Percentiles rank a stretch among this genome's conserved stretches.
These are phyloP conservation scores for Aleurites moluccanus DNA, from an alignment of 441 rosid species.

Conservation along the genomic window DNA sequence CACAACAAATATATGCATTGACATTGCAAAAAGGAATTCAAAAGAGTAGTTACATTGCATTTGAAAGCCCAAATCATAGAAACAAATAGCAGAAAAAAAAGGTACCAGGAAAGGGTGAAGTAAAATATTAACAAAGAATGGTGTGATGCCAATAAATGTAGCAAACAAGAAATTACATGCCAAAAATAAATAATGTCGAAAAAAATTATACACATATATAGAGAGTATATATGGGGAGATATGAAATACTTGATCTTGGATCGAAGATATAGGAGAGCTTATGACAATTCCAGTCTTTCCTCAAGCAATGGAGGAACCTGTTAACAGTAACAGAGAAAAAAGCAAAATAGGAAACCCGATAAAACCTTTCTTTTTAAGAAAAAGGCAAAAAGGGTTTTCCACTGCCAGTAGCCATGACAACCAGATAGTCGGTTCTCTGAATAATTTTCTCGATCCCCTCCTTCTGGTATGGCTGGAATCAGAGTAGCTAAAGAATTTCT, in stretches of 20 bases:
- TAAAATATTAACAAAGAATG: too few relatives aligned
- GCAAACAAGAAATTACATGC: neutral
- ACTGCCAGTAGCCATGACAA: conserved; percentile 58
- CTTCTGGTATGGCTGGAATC: conserved; percentile 45
- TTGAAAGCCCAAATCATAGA: too few relatives aligned
- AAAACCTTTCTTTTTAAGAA: neutral
- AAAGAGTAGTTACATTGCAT: too few relatives aligned
- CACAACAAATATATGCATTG: too few relatives aligned
- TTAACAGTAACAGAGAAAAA: neutral
- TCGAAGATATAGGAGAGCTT: conserved; percentile 51
- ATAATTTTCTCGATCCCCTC: conserved; percentile 42
- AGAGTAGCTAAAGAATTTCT: conserved; percentile 46
- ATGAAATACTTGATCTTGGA: conserved; percentile 49
- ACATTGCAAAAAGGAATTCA: too few relatives aligned
- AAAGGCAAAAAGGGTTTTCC: conserved; percentile 28
- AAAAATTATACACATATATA: neutral
- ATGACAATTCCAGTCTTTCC: conserved; percentile 44
- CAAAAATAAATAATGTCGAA: neutral
- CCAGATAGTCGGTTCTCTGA: conserved; percentile 41
- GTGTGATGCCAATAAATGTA: neutral
- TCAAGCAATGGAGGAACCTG: conserved; percentile 46
- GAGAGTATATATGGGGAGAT: neutral
- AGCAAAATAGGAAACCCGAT: neutral
- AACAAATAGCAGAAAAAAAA: too few relatives aligned
- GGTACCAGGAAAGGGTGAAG: too few relatives aligned